A percentile compares a stretch with the other conserved stretches of the same genome.
Evolutionary conservation across 1,284 basidiomycete species (phyloP).

Genomic region (Leucoagaricus sp.): DNA sequence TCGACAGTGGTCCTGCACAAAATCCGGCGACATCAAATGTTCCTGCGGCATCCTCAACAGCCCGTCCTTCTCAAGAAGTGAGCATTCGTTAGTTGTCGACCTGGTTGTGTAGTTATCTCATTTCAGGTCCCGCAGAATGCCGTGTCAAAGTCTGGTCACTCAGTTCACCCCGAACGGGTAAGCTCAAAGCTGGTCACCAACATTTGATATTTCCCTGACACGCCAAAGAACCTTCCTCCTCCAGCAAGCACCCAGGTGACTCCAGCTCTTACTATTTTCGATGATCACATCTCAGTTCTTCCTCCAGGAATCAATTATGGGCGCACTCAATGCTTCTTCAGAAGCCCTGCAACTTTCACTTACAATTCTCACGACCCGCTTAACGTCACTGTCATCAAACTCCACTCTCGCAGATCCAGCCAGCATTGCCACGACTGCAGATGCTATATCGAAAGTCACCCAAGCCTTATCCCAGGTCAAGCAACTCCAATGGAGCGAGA

Average conservation of each 20-base stretch:
- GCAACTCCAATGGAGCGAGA: slow-evolving; percentile 50
- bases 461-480: slow-evolving; percentile 62
- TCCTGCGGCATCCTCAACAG: background rate
- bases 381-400: slow-evolving; percentile 45
- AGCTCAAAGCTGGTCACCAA: background rate
- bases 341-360: slow-evolving; percentile 57
- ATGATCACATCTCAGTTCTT: background rate
- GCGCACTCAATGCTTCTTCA: slow-evolving; percentile 8
- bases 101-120: background rate
- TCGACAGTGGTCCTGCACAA: slow-evolving; percentile 10
- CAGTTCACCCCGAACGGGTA: background rate
- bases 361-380: slow-evolving; percentile 50
- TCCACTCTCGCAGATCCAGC: slow-evolving; percentile 44
- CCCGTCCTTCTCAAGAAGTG: background rate
- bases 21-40: background rate
- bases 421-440: slow-evolving; percentile 62
- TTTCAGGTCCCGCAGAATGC: background rate
- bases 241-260: background rate
- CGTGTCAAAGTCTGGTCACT: background rate
- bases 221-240: background rate
- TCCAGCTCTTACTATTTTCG: background rate
- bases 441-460: slow-evolving; percentile 67
- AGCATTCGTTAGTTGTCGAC: background rate
- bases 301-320: background rate
- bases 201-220: background rate